Percentiles rank a stretch among this genome's conserved stretches.
Evolutionary conservation across 2,329 filamentous ascomycete genomes (phyloP).

Genomic region (Cytospora piceicola): DNA sequence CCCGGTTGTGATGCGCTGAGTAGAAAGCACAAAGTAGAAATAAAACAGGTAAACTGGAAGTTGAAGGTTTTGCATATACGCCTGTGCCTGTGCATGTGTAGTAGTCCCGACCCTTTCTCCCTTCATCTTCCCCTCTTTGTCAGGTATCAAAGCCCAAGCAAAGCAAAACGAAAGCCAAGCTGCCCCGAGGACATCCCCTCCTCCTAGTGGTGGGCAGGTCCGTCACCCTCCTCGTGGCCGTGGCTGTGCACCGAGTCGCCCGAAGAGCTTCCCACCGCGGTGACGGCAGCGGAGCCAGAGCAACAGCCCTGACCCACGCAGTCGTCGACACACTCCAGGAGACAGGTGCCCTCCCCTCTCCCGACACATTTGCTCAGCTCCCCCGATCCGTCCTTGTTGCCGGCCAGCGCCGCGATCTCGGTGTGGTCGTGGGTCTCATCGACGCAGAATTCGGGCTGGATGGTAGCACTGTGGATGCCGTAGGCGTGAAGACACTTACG

Average conservation of each 20-base stretch:
- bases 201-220: slow-evolving; percentile 37
- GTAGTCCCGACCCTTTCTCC: background rate
- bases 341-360: slow-evolving; percentile 43
- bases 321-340: slow-evolving; percentile 58
- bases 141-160: slow-evolving; percentile 14
- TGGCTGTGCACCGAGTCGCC: slow-evolving; percentile 37
- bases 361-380: slow-evolving; percentile 31
- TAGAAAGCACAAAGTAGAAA: background rate
- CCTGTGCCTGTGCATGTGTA: background rate
- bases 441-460: slow-evolving; percentile 86
- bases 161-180: slow-evolving; percentile 23
- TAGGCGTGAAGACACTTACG: slow-evolving; percentile 90
- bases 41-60: background rate
- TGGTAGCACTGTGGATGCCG: slow-evolving; percentile 95
- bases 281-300: slow-evolving; percentile 32
- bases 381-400: slow-evolving; percentile 43
- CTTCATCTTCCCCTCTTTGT: background rate
- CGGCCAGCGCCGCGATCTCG: slow-evolving; percentile 38
- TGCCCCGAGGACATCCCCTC: background rate
- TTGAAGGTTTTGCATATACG: background rate
- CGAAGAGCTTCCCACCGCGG: slow-evolving; percentile 37
- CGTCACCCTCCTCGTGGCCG: slow-evolving; percentile 40
- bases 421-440: slow-evolving; percentile 50
- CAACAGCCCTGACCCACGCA: slow-evolving; percentile 54
- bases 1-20: background rate